Evolutionary conservation across 2,329 filamentous ascomycete genomes (phyloP), one percentile per base, ranked within the genome.

Genomic region (Penicillium freii): DNA sequence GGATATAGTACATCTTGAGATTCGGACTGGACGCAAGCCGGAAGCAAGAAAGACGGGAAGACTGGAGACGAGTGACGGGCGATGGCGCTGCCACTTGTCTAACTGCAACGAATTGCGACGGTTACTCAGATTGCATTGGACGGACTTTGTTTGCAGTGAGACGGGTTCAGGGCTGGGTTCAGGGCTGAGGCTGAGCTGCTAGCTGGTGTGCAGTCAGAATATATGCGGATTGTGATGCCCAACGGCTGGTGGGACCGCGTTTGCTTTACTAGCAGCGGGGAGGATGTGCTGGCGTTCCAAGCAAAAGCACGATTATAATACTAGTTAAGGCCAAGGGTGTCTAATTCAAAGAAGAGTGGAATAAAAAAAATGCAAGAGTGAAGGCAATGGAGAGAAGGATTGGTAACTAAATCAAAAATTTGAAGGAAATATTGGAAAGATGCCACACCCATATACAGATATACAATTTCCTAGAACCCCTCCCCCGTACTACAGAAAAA

Each of bases 1-100:
- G 86, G 61, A 81, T 78, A 72, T 80, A 80, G 67, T 77, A 78
- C 76, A 78, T 78, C 59, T 66, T 66, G 63, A 60, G 31, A 49
- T 48, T 31, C n/a, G 31, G 43, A 45, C 51, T 19, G 3, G 36
- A 11, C n/a, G 51, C 17, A 43, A 36, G 45, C 21, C 19, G 9
- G 9, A 11, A 47, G 21, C 21, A 5, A 47, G 19, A 47, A 34
- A 25, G 31, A 25, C 15, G 21, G 31, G 39, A 21, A 34, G 21
- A 2, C 21, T 21, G n/a, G 33, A 27, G 33, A 51, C 7, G 7
- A 31, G 46, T 21, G 38, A 36, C n/a, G 21, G 23, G 8, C 3
- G 17, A 17, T 27, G 11, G 49, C 15, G 29, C 29, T 42, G 38
- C 46, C 39, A 44, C 38, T 25, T n/a, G 47, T 55, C 36, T n/a